Evolutionary conservation across 768 basidiomycete genomes (phyloP).

Genomic region (Brasilioporus rufonigricans): DNA sequence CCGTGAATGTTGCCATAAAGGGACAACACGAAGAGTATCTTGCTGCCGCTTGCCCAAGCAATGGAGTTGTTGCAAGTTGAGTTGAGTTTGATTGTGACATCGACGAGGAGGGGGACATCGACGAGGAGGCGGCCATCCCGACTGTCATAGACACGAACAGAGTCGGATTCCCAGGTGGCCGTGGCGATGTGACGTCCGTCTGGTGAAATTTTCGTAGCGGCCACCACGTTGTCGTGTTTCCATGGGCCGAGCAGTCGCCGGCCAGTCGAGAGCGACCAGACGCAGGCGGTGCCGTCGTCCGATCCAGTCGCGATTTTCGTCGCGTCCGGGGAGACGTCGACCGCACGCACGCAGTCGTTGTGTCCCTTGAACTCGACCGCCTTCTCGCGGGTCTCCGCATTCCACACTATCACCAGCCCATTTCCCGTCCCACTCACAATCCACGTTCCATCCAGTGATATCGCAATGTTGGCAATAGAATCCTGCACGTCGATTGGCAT

Average conservation of each 20-base stretch:
- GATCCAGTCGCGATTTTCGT: background rate
- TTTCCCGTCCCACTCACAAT: background rate
- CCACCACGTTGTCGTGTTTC: background rate
- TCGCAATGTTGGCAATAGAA: background rate
- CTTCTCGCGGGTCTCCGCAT: background rate
- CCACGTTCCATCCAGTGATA: background rate
- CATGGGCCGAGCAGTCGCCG: background rate
- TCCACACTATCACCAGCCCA: background rate
- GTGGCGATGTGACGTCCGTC: background rate
- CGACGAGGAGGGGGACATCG: too few species aligned
- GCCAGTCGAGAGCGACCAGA: background rate
- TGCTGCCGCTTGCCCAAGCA: background rate
- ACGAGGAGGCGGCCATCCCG: background rate
- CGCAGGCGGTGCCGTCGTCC: background rate
- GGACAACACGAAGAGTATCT: background rate
- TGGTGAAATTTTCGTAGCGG: background rate
- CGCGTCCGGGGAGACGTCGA: background rate
- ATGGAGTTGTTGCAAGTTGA: background rate
- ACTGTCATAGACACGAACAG: background rate
- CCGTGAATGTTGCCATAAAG: background rate
- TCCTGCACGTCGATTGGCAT: background rate
- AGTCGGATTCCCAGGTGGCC: background rate
- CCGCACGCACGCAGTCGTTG: background rate
- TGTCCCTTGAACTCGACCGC: background rate
- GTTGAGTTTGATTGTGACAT: background rate